These are phyloP conservation scores for Mortierella sp. DNA, from an alignment of 371 early-diverging fungal genomes.

Conservation along the genomic window DNA sequence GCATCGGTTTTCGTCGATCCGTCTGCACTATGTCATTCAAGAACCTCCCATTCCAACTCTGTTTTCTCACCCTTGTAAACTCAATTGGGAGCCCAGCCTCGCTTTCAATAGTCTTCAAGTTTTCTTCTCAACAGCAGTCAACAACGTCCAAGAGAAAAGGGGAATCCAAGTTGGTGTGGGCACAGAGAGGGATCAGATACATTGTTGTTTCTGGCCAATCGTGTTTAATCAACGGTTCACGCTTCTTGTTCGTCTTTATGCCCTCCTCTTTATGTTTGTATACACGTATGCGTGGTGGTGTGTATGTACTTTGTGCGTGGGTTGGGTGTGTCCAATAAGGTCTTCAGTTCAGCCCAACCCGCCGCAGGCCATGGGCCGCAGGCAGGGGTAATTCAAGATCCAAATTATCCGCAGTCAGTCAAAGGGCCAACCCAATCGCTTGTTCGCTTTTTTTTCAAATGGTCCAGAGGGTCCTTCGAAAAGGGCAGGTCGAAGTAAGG, in stretches of 20 bases:
- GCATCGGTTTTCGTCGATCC: not conserved
- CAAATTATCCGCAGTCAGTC: slow-evolving; percentile 1
- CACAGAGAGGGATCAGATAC: not conserved
- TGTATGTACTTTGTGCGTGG: too few relatives aligned
- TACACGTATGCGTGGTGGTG: not conserved
- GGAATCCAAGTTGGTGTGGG: not conserved
- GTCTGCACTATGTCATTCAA: not conserved
- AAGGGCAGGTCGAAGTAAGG: not conserved
- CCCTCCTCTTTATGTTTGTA: not conserved
- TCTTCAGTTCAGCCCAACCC: not conserved
- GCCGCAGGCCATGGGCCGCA: not conserved
- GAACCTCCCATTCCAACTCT: not conserved
- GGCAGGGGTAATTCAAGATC: slow-evolving; percentile 3
- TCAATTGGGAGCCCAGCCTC: slow-evolving; percentile 11
- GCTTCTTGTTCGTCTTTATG: slow-evolving; percentile 28
- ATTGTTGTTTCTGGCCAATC: not conserved
- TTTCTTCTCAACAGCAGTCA: slow-evolving; percentile 22
- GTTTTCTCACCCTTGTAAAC: not conserved
- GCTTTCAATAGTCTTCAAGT: slow-evolving; percentile 3
- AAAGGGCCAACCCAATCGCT: not conserved
- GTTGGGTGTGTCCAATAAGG: not conserved
- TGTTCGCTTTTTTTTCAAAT: not conserved
- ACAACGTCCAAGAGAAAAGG: slow-evolving; percentile 27
- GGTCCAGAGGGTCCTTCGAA: not conserved
- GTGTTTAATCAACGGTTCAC: not conserved